Evolutionary conservation across 148 eudicot species (phyloP).

Genomic region (Pouteria glomerata): DNA sequence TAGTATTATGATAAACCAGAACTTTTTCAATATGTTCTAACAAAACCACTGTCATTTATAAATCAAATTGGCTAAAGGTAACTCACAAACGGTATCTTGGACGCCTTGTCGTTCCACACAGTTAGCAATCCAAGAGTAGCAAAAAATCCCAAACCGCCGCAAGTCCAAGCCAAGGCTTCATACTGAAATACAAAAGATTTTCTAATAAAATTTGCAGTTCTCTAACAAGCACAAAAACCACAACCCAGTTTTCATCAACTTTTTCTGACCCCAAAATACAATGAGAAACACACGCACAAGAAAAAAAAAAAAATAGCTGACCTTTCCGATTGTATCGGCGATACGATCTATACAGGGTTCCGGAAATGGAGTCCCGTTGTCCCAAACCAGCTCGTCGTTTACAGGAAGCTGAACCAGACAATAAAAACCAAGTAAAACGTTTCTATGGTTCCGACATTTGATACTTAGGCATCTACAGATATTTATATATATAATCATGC

Average conservation of each 20-base stretch:
- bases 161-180: slow-evolving; percentile 91
- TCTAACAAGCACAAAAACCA: neutral
- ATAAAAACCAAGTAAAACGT: neutral
- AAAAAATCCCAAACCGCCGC: slow-evolving; percentile 83
- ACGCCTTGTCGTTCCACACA: slow-evolving; percentile 86
- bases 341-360: slow-evolving; percentile 96
- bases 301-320: slow-evolving; percentile 4
- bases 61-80: neutral
- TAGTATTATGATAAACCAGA: too few species aligned
- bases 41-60: neutral
- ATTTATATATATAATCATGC: neutral
- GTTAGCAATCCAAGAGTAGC: slow-evolving; percentile 65
- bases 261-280: neutral
- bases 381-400: slow-evolving; percentile 90
- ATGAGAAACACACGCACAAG: neutral
- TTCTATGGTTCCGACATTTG: neutral
- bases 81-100: slow-evolving; percentile 77
- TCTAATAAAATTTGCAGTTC: neutral
- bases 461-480: neutral
- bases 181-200: slow-evolving; percentile 34
- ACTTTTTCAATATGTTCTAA: neutral
- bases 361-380: slow-evolving; percentile 79
- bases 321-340: slow-evolving; percentile 90
- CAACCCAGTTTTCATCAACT: neutral
- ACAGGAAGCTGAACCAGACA: slow-evolving; percentile 37